Base-by-base conservation (phyloP, 345 rosid genomes). In the Limnanthes douglasii region DNA sequence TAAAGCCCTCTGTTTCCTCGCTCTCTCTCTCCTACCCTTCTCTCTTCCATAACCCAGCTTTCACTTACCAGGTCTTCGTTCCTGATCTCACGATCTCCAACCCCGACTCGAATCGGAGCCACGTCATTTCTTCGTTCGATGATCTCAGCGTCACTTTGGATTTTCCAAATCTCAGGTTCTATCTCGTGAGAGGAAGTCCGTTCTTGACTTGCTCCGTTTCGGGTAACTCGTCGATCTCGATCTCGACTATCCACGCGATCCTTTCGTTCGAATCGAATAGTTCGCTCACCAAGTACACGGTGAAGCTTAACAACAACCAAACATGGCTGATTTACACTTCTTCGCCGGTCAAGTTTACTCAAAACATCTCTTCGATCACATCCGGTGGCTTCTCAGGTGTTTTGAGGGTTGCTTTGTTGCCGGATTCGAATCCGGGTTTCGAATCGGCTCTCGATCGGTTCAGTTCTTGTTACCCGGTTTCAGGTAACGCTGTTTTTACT, bases 261-360 rank as follows among this genome's bases (percentile, higher is more conserved):
- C 46, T 84, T 18, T 79, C 86, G 0, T 53, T 72, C 18, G 43
- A 64, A 18, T 24, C 67, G 0, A 77, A 65, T 19, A 46, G 4
- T 14, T 65, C 81, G 0, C 54, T 44, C 8, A 90, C 93, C 36
- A 90, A 74, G 40, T 60, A 60, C 60, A 74, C 75, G 19, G 12
- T 56, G 10, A 62, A 64, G 54, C 81, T 84, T 10, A 90, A 84
- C 66, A 90, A 79, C 46, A 58, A 48, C 15, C 94, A 90, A 38
- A 84, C 92, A 9, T 90, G 98, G 98, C 46, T 90, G 9, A 45
- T 90, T 3, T 84, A 90, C 41, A 48, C 79, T 0, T 80, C 95
- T 11, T 76, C 92, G 0, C 75, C 86, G 6, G 62, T 83, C 31
- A 61, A 44, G 48, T 46, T 88, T 15, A 34, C 33, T 10, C 57